Conservation (phyloP, 352 stramenopile genomes). For the Pythium utonaiense region DNA sequence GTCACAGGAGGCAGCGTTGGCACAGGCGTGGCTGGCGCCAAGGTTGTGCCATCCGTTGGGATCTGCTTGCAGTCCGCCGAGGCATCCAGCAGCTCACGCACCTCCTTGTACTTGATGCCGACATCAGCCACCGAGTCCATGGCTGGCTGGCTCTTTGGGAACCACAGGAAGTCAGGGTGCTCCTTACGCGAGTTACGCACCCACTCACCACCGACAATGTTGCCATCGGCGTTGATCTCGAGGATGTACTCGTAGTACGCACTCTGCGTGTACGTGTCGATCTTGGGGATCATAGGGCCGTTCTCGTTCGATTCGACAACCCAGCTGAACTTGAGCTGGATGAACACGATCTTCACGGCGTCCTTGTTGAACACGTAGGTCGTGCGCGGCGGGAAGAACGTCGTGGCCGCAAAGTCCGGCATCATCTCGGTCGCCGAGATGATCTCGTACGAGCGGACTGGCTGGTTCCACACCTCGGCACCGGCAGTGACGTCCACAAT, state of each 20-base stretch:
- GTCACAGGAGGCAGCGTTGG: neutral
- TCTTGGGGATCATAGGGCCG: conserved; percentile 45
- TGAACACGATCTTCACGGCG: conserved; percentile 1
- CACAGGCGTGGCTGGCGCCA: conserved; percentile 29
- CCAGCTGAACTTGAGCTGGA: conserved; percentile 54
- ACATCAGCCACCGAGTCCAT: conserved; percentile 5
- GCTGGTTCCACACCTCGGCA: conserved; percentile 55
- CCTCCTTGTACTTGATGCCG: conserved; percentile 16
- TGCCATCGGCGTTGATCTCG: conserved; percentile 54
- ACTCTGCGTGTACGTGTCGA: conserved; percentile 42
- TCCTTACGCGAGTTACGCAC: conserved; percentile 42
- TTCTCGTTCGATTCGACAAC: conserved; percentile 48
- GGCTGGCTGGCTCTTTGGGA: conserved; percentile 26
- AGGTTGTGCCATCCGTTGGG: conserved; percentile 3
- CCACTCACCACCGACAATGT: conserved; percentile 75
- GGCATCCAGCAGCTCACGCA: conserved; percentile 8
- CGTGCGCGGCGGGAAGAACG: conserved; percentile 5
- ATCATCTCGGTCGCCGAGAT: conserved; percentile 28
- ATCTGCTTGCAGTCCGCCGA: conserved; percentile 14
- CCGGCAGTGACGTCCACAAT: conserved; percentile 36
- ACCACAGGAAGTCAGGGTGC: conserved; percentile 73
- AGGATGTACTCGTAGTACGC: conserved; percentile 63
- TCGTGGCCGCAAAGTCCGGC: conserved; percentile 23
- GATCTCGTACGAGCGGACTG: conserved; percentile 44
- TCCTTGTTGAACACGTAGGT: conserved; percentile 47